Evolutionary conservation across 2,329 filamentous ascomycete genomes (phyloP).

Genomic region (Chaetomium strumarium): DNA sequence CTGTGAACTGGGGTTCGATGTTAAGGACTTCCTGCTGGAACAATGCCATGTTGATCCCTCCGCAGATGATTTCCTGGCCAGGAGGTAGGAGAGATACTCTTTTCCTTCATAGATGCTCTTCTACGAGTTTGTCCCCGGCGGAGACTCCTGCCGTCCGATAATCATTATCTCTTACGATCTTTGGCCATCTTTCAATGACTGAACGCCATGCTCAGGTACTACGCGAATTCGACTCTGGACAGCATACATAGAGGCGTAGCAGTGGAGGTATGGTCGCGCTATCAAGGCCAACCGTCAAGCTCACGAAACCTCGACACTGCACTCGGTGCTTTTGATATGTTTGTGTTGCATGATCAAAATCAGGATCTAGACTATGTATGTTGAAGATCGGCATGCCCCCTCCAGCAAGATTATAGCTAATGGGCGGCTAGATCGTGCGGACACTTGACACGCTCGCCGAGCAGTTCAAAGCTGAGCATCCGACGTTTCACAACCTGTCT

Average conservation of each 20-base stretch:
- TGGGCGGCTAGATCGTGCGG: slow-evolving; percentile 15
- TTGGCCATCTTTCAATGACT: neutral
- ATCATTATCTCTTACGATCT: neutral
- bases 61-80: slow-evolving; percentile 68
- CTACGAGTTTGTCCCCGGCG: neutral
- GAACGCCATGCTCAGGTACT: slow-evolving; percentile 51
- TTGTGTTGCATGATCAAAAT: slow-evolving; percentile 66
- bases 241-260: slow-evolving; percentile 77
- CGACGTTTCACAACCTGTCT: slow-evolving; percentile 49
- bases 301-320: slow-evolving; percentile 57
- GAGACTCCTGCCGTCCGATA: neutral
- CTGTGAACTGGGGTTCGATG: slow-evolving; percentile 71
- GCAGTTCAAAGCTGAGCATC: slow-evolving; percentile 48
- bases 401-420: slow-evolving; percentile 14
- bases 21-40: slow-evolving; percentile 73
- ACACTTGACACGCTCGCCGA: slow-evolving; percentile 58
- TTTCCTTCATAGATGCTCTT: neutral
- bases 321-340: slow-evolving; percentile 82
- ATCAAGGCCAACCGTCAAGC: slow-evolving; percentile 31
- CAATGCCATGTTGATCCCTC: slow-evolving; percentile 56
- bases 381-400: slow-evolving; percentile 1
- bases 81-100: slow-evolving; percentile 42
- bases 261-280: slow-evolving; percentile 68
- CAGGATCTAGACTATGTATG: slow-evolving; percentile 70
- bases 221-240: slow-evolving; percentile 66